Evolutionary conservation across 2,329 filamentous ascomycete genomes (phyloP).

Genomic region (Alternaria longipes): DNA sequence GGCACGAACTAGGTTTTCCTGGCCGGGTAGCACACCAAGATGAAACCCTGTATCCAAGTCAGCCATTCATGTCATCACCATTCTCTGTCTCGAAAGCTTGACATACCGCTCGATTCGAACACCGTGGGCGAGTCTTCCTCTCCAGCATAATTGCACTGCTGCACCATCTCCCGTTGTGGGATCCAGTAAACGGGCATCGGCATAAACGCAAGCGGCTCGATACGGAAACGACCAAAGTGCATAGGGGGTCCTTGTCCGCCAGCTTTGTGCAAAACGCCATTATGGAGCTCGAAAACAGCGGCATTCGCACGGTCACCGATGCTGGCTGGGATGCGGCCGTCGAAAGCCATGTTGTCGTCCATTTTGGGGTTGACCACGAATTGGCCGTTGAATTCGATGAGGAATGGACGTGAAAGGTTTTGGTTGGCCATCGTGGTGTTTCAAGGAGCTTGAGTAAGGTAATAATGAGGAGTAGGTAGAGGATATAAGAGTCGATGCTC

Average conservation of each 20-base stretch:
- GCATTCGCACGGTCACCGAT: background rate
- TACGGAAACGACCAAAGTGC: background rate
- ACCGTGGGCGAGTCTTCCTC: too few species aligned
- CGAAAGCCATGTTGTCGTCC: background rate
- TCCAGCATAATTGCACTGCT: too few species aligned
- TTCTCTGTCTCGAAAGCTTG: too few species aligned
- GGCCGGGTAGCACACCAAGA: too few species aligned
- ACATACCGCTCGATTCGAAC: too few species aligned
- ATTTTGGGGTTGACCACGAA: background rate
- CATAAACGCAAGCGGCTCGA: background rate
- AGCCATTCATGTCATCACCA: too few species aligned
- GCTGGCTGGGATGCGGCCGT: accelerated
- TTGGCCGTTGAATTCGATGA: background rate
- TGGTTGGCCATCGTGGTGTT: too few species aligned
- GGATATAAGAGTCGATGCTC: too few species aligned
- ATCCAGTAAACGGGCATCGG: background rate
- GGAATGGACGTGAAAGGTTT: background rate
- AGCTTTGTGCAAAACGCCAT: background rate
- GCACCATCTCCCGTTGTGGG: background rate
- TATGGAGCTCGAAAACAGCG: background rate
- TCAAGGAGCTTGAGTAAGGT: too few species aligned
- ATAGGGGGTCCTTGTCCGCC: background rate
- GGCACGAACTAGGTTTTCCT: too few species aligned
- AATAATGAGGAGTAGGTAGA: too few species aligned
- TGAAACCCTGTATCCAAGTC: too few species aligned